Base-by-base conservation (phyloP, 75 land plant genomes). In the Sequoia sempervirens region DNA sequence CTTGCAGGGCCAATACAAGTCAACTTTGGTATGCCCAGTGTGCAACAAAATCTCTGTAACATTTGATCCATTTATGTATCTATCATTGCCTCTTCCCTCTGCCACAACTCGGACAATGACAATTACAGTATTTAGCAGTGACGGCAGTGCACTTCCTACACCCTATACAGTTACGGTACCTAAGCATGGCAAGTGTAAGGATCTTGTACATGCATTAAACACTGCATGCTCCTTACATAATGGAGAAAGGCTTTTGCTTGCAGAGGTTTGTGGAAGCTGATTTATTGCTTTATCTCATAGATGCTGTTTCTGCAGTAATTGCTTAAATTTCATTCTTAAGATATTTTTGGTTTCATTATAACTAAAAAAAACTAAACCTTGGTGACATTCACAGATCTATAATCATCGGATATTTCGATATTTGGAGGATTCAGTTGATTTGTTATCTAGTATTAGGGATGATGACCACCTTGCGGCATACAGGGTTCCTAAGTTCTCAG, bases 21-120 rank as follows among this genome's bases (percentile, higher is more conserved):
- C 96, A 36, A 93, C 92, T 32, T 64, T 95, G 81, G 91, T 92
- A 18, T 95, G 96, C 83, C 96, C 96, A 75, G 86, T 83, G 30
- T 95, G 96, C 83, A 84, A 82, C 34, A 93, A 95, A 85, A 86
- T 93, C 4, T 95, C 96, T 13, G 88, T 93, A 8, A 95, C 93
- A 75, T 95, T 95, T 88, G 96, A 95, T 88, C 95, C 96, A 18
- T 93, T 95, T 82, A 93, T 95, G 96, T 95, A 95, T 85, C 86
- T 95, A 23, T 91, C 96, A 54, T 72, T 95, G 69, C 96, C 96
- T 20, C 80, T 95, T 4, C 96, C 90, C 30, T 89, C 88, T 32
- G 87, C 92, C 28, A 85, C 85, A 15, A 82, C 82, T 75, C 85
- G 94, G 46, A 86, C 83, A 1, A 93, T 95, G 93, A 93, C 95